These are phyloP conservation scores for Sclerotinia sclerotiorum DNA, from an alignment of 2,329 filamentous ascomycete species.

Conservation along the genomic window DNA sequence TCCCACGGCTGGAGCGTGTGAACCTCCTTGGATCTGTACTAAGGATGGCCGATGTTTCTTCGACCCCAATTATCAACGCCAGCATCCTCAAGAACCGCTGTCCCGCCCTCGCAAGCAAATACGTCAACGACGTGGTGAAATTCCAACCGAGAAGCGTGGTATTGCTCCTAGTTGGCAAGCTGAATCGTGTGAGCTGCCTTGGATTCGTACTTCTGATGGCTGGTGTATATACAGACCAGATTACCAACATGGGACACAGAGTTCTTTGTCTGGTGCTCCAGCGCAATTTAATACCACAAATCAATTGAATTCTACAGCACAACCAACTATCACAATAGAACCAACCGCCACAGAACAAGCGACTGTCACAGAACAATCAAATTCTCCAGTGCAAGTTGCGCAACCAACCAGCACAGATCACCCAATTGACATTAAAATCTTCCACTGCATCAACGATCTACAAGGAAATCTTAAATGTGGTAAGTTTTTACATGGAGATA, in stretches of 20 bases:
- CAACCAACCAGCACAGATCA: background rate
- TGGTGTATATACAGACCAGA: slow-evolving; percentile 1
- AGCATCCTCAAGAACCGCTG: background rate
- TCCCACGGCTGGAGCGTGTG: background rate
- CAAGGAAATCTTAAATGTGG: slow-evolving; percentile 5
- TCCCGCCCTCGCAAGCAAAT: background rate
- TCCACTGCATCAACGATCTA: background rate
- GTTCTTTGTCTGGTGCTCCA: background rate
- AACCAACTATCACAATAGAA: background rate
- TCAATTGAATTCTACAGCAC: background rate
- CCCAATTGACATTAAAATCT: background rate
- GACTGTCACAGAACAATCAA: background rate
- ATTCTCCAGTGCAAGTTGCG: background rate
- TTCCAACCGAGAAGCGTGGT: background rate
- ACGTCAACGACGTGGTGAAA: background rate
- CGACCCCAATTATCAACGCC: background rate
- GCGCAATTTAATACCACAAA: background rate
- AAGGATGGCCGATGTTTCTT: slow-evolving; percentile 3
- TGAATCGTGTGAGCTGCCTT: slow-evolving; percentile 3
- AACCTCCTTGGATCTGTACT: slow-evolving; percentile 1
- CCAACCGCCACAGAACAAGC: background rate
- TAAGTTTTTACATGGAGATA: background rate
- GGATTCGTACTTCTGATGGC: background rate
- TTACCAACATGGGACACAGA: background rate
- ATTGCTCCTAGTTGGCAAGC: background rate